A percentile compares a stretch with the other conserved stretches of the same genome.
Evolutionary conservation across 1,284 basidiomycete genomes (phyloP).

Genomic region (Puccinia novopanici): DNA sequence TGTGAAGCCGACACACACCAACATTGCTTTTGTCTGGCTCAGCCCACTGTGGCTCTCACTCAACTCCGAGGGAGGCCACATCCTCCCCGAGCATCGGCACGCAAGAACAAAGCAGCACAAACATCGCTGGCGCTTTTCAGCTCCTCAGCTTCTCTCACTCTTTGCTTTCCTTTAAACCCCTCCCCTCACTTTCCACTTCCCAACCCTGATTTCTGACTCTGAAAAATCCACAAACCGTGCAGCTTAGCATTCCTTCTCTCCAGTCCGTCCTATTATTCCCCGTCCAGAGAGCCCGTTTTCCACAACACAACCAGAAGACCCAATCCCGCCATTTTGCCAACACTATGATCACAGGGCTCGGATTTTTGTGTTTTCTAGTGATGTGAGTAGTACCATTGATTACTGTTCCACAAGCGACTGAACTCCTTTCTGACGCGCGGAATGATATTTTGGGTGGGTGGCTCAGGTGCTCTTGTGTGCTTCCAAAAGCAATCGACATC

Average conservation of each 20-base stretch:
- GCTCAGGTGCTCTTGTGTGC: slow-evolving; percentile 5
- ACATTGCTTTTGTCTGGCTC: too few relatives aligned
- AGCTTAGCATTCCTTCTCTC: not conserved
- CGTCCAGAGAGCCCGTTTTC: not conserved
- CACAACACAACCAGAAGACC: too few relatives aligned
- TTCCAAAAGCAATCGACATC: slow-evolving; percentile 7
- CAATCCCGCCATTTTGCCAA: too few relatives aligned
- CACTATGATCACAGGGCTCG: slow-evolving; percentile 16
- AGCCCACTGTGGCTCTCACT: too few relatives aligned
- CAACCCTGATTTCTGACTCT: not conserved
- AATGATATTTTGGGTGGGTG: not conserved
- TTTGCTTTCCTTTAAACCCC: not conserved
- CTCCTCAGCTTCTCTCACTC: not conserved
- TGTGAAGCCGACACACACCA: too few relatives aligned
- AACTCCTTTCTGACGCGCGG: not conserved
- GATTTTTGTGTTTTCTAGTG: not conserved
- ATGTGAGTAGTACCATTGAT: not conserved
- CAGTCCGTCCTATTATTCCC: not conserved
- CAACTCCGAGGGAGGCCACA: not conserved
- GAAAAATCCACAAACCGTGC: not conserved
- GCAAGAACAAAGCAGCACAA: not conserved
- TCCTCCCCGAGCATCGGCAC: not conserved
- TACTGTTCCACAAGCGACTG: not conserved
- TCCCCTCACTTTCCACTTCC: not conserved
- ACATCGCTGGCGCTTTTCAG: not conserved